Evolutionary conservation across 208 protist genomes (phyloP), one percentile per base, ranked within the genome.

Genomic region (Novymonas esmeraldas): DNA sequence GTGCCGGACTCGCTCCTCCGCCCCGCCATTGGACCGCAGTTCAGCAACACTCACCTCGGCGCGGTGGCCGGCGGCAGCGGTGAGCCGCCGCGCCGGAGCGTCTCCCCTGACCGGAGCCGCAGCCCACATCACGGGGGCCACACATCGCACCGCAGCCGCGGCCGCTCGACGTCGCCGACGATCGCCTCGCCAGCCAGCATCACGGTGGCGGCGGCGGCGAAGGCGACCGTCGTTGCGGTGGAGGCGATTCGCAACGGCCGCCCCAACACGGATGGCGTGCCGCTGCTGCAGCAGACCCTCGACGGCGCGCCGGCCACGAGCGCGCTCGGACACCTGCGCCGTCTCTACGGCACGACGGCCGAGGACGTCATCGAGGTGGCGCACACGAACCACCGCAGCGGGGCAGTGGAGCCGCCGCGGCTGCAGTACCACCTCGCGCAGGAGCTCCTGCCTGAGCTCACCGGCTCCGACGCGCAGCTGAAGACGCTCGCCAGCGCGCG

Each of bases 401-500:
- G 65, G 6, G 20, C 20, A 11, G 9, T 81, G 9, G 75, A 70
- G 64, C 56, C 57, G 34, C 58, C 63, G 24, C 63, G 71, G 29
- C 42, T 70, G 38, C 61, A 78, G 48, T 56, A 82, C 48, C 63
- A 58, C 49, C 49, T 50, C 33, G 51, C 72, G 22, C 62, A 72
- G 50, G 79, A 89, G 16, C 71, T 89, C 6, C 63, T 89, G 42
- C 76, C 79, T 0, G 76, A 78, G 62, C 83, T 89, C 28, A 54
- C 49, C 13, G 48, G 45, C 33, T 71, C 77, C 2, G 79, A 85
- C 41, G 55, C 38, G 31, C 74, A 76, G 41, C 58, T 74, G 18
- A 70, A 68, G 57, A 81, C 83, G 73, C 68, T 85, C 26, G 73
- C 70, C 20, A 69, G 57, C 28, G 71, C 69, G 9, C 79, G 83